A percentile compares a stretch with the other conserved stretches of the same genome.
Conservation (phyloP, 306 rosid species). For the Medicago ruthenica region DNA sequence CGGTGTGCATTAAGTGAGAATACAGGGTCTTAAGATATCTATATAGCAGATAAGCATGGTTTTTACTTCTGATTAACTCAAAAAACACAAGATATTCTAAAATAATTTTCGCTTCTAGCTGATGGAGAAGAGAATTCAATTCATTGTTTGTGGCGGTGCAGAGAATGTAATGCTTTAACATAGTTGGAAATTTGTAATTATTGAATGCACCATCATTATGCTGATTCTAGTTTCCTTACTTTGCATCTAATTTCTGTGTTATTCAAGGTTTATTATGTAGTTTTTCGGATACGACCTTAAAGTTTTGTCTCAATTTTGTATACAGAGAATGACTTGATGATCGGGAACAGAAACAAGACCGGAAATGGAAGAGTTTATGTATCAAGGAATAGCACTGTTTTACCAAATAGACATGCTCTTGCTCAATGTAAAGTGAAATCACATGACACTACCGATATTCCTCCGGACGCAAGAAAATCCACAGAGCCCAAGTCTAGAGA, state of each 20-base stretch:
- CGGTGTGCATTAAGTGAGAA: neutral
- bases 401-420: constrained; percentile 61
- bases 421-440: constrained; percentile 55
- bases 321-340: constrained; percentile 70
- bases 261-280: neutral
- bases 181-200: too few species aligned
- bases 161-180: too few species aligned
- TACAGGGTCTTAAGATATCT: neutral
- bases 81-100: neutral
- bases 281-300: constrained; percentile 9
- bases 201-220: neutral
- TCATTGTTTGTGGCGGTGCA: too few species aligned
- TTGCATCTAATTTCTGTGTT: neutral
- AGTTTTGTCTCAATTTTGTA: constrained; percentile 42
- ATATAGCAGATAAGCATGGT: neutral
- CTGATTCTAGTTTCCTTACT: constrained; percentile 30
- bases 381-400: constrained; percentile 53
- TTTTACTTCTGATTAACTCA: neutral
- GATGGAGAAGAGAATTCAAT: constrained; percentile 2
- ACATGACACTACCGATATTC: constrained; percentile 42
- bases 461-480: constrained; percentile 47
- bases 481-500: constrained; percentile 45
- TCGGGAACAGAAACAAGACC: constrained; percentile 66
- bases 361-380: constrained; percentile 50
- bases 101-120: neutral